Conservation (phyloP, 2,329 filamentous ascomycete species). For the Drechslerella dactyloides region DNA sequence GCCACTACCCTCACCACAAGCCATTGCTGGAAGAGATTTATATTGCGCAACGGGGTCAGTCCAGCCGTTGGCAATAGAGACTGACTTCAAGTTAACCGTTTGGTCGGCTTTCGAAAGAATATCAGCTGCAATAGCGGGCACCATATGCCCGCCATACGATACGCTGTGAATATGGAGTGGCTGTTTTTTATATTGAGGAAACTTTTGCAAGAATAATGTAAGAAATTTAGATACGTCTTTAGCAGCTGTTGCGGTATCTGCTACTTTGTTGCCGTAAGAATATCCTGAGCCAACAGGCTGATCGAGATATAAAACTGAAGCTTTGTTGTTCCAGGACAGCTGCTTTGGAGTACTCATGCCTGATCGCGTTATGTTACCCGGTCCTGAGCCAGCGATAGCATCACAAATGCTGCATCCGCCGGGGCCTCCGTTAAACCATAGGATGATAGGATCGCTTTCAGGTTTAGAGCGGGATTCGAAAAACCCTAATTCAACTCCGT, state of each 20-base stretch:
- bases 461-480: constrained; percentile 8
- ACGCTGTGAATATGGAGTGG: neutral
- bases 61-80: constrained; percentile 1
- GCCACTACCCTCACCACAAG: neutral
- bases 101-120: neutral
- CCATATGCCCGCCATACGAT: constrained; percentile 6
- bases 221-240: neutral
- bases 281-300: neutral
- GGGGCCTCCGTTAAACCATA: constrained; percentile 3
- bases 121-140: neutral
- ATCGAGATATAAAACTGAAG: constrained; percentile 3
- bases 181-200: neutral
- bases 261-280: neutral
- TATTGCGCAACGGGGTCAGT: neutral
- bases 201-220: neutral
- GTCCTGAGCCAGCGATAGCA: neutral
- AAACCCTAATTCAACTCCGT: neutral
- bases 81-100: neutral
- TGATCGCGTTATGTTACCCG: neutral
- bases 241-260: neutral
- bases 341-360: neutral
- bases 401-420: neutral
- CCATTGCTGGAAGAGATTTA: neutral
- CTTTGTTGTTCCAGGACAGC: constrained; percentile 12
- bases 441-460: neutral